Evolutionary conservation across 164 flowering plant genomes (phyloP), one percentile per base, ranked within the genome.

Genomic region (Akebia trifoliata): DNA sequence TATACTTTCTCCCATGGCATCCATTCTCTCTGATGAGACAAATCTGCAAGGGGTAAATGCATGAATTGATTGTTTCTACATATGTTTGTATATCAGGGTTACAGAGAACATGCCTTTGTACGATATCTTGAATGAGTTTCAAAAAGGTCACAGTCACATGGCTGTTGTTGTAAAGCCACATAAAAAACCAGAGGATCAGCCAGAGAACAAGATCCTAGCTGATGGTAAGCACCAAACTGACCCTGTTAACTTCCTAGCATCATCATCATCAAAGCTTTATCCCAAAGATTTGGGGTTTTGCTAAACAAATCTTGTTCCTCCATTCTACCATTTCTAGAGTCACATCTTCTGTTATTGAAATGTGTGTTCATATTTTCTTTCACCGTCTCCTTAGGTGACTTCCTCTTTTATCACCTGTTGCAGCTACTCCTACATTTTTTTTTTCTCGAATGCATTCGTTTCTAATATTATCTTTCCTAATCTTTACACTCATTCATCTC

Each of bases 61-160:
- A 15, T 30, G 18, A 29, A 39, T n/a, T 56, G 32, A 57, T 39
- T n/a, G 31, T 44, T 50, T 44, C 7, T 47, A 31, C 42, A n/a
- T 17, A 6, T 39, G 11, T 43, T 49, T 60, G 15, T 63, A 48
- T 64, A 55, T 11, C 44, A 94, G 99, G 77, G 97, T 94, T 60
- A 81, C 80, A 31, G 91, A 86, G 65, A 75, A 65, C 32, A 36
- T 88, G 81, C 96, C 97, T 2, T 66, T 94, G 49, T 90, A 94
- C 72, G 97, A 94, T 74, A 90, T 94, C 59, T 72, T 94, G 78
- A 90, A 94, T 67, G 97, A 94, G 80, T 94, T 94, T 67, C 99
- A 94, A 74, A 94, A 94, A 76, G 97, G 97, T 35, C 93, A 86
- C 72, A 94, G 97, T 63, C 99, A 94, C 76, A 94, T 94, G 96